Conservation (phyloP, 1,139 yeast genomes). For the Spathaspora sp. region DNA sequence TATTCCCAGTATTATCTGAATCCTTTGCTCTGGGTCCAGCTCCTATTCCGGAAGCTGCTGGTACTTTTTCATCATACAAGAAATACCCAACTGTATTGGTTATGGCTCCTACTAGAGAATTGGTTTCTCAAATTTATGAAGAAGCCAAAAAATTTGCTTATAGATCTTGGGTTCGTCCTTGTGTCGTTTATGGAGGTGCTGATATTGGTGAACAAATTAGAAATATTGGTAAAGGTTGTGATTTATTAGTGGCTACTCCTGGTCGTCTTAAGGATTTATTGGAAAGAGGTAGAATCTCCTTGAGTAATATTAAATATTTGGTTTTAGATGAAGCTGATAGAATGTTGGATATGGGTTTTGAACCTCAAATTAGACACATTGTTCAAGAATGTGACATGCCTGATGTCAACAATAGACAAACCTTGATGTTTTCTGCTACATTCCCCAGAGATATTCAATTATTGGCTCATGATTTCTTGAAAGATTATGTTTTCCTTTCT, state of each 20-base stretch:
- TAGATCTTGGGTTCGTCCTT: slow-evolving; percentile 98
- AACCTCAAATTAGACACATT: slow-evolving; percentile 97
- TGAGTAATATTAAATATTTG: slow-evolving; percentile 86
- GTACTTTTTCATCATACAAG: slow-evolving; percentile 66
- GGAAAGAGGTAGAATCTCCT: slow-evolving; percentile 91
- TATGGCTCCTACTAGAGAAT: slow-evolving; percentile 98
- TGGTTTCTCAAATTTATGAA: slow-evolving; percentile 93
- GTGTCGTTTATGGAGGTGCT: slow-evolving; percentile 98
- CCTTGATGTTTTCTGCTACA: slow-evolving; percentile 97
- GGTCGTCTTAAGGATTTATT: slow-evolving; percentile 96
- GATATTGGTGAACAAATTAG: slow-evolving; percentile 86
- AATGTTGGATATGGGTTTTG: slow-evolving; percentile 99
- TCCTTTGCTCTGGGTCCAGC: slow-evolving; percentile 90
- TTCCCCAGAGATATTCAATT: slow-evolving; percentile 97
- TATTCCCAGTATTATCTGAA: slow-evolving; percentile 95
- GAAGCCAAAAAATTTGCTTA: slow-evolving; percentile 95
- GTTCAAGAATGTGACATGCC: slow-evolving; percentile 99
- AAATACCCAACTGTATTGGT: slow-evolving; percentile 94
- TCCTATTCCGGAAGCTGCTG: slow-evolving; percentile 51
- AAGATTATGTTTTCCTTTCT: slow-evolving; percentile 91
- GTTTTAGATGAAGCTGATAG: slow-evolving; percentile 99
- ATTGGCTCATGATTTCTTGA: slow-evolving; percentile 95
- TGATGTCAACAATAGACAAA: slow-evolving; percentile 84
- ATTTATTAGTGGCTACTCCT: slow-evolving; percentile 94
- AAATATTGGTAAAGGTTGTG: slow-evolving; percentile 92